Evolutionary conservation across 139 green algal genomes (phyloP), one percentile per base, ranked within the genome.

Genomic region (Zygnema circumcarinatum): DNA sequence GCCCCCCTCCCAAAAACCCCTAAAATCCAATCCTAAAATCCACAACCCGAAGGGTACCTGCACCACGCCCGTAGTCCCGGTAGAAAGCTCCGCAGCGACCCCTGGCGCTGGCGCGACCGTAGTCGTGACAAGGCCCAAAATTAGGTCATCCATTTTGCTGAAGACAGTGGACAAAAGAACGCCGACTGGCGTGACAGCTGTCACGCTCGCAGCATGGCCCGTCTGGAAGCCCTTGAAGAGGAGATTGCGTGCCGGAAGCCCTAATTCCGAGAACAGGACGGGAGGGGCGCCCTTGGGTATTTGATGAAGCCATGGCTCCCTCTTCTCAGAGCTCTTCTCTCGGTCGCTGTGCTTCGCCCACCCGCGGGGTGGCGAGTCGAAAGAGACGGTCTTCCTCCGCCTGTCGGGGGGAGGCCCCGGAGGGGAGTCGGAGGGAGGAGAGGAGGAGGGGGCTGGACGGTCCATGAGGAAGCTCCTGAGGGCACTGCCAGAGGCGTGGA

Each of bases 101-200:
- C 69, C 69, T 39, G 36, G 35, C 3, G 69, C 69, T 25, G 47
- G 47, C 47, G 16, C 16, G 16, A 62, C 47, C 7, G 47, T 62
- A 25, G 47, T 62, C 35, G 69, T 52, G 11, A 78, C 69, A 20
- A 78, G 69, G 35, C 69, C 69, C 7, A 78, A 11, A 41, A 78
- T 52, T 11, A 78, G 11, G 16, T 78, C 69, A 41, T 78, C 69
- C 7, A 78, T 3, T 78, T 78, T 78, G 69, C 35, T 78, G 11
- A 41, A 3, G 35, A 41, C 16, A 3, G 69, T 78, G 16, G 69
- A 52, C 35, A 78, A 41, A 41, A 52, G 35, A 3, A 78, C 69
- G 16, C 69, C 69, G 3, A 78, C 69, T 39, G 69, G 69, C 16
- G 69, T 78, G 36, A 78, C 36, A 3, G 35, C 36, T 39, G 69